Percentiles rank a stretch among this genome's conserved stretches.
Conservation (phyloP, 2,329 filamentous ascomycete species). For the Monascus ruber region DNA sequence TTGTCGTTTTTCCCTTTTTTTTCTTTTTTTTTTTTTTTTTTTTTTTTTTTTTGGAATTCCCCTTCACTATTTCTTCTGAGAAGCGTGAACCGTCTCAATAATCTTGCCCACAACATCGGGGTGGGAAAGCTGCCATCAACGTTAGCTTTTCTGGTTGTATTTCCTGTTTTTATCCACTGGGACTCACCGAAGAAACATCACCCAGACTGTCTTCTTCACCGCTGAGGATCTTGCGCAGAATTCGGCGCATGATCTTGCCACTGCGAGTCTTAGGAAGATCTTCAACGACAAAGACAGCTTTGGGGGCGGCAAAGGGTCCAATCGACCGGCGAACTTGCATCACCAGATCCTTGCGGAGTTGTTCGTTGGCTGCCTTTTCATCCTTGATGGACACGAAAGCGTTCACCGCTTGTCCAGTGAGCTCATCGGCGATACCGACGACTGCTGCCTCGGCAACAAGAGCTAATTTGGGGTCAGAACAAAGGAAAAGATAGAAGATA, state of each 20-base stretch:
- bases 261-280: constrained; percentile 95
- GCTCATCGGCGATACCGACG: constrained; percentile 82
- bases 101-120: constrained; percentile 83
- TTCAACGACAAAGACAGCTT: constrained; percentile 79
- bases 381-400: constrained; percentile 93
- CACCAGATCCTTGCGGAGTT: constrained; percentile 83
- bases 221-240: constrained; percentile 91
- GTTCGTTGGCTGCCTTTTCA: constrained; percentile 61
- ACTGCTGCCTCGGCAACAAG: constrained; percentile 84
- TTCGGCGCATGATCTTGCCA: constrained; percentile 97
- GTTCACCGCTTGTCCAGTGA: constrained; percentile 94
- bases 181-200: constrained; percentile 75
- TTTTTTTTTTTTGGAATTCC: too few species aligned
- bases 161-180: neutral
- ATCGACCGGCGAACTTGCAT: constrained; percentile 95
- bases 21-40: too few species aligned
- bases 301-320: constrained; percentile 91
- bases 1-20: too few species aligned
- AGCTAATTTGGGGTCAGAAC: constrained; percentile 36
- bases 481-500: constrained; percentile 9
- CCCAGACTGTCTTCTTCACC: constrained; percentile 96
- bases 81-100: constrained; percentile 61
- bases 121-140: constrained; percentile 59
- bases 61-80: constrained; percentile 26
- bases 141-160: neutral